Percentiles rank a stretch among this genome's conserved stretches.
phyloP scores from a whole-genome alignment of 805 yeast species.

The Kuraishia hungarica region DNA sequence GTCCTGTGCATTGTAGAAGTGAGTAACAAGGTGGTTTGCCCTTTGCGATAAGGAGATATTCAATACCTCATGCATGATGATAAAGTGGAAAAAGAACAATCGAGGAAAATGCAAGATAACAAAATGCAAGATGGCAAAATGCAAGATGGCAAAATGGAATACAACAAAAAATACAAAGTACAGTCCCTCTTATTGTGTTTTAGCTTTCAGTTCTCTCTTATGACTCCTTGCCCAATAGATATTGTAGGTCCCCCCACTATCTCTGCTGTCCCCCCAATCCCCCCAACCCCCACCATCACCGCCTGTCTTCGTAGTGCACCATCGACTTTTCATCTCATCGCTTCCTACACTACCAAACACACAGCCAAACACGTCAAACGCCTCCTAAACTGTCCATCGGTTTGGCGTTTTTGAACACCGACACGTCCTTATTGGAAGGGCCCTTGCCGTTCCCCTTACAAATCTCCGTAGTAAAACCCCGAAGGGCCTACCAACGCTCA shows the following conservation, averaged over 20 bases:
- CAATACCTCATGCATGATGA: constrained; percentile 62
- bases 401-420: neutral
- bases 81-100: too few relatives aligned
- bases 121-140: too few relatives aligned
- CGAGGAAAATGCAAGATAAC: neutral
- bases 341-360: neutral
- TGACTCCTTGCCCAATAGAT: too few relatives aligned
- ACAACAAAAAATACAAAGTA: too few relatives aligned
- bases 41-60: constrained; percentile 63
- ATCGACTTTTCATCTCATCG: neutral
- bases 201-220: too few relatives aligned
- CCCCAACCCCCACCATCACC: neutral
- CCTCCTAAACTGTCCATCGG: neutral
- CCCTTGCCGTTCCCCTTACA: neutral
- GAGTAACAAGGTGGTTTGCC: constrained; percentile 71
- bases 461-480: neutral
- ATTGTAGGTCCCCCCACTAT: too few relatives aligned
- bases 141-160: too few relatives aligned
- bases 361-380: neutral
- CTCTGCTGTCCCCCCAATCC: neutral
- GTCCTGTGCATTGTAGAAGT: constrained; percentile 77
- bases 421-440: neutral
- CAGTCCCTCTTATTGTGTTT: too few relatives aligned
- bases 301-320: neutral
- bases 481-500: too few relatives aligned